Evolutionary conservation across 2,329 filamentous ascomycete species (phyloP), one percentile per base, ranked within the genome.

Genomic region (Exserohilum turcica): DNA sequence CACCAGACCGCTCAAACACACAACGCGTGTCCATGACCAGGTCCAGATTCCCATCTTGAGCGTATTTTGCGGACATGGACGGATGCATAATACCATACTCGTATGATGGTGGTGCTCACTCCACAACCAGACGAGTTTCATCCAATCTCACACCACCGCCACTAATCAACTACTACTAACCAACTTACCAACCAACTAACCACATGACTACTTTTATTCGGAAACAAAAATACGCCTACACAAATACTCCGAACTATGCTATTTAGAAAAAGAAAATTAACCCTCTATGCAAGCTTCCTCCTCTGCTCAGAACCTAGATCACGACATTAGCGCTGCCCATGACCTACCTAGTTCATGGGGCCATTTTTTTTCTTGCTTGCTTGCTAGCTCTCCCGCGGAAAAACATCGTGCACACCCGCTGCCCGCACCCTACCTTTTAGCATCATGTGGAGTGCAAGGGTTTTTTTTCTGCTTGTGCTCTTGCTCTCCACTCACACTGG

Each of bases 391-490:
- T 36, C 15, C 24, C 27, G 33, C 33, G 45, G 45, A 49, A 53
- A 38, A n/a, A n/a, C n/a, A 29, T 39, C 33, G 32, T 49, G 27
- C 39, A 27, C 15, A n/a, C n/a, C n/a, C n/a, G n/a, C n/a, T 7
- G 7, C 21, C 7, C 7, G 21, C 21, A 18, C 31, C 37, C 33
- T 5, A 9, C 6, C n/a, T 18, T 35, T 35, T 40, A 42, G 46
- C 40, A 40, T 45, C 24, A 39, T 45, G 40, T 42, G 46, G 46
- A 50, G 46, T 42, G 43, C 15, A 35, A 44, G 42, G n/a, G 31
- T 24, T 31, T 27, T 18, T 35, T 18, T 35, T 12, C 42, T 5
- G 21, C 21, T n/a, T n/a, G n/a, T n/a, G n/a, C n/a, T n/a, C n/a
- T n/a, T n/a, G n/a, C n/a, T n/a, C 21, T 24, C 21, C 21, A 24